Evolutionary conservation across 495 filamentous ascomycete species (phyloP).

Genomic region (Talaromyces proteolyticus): DNA sequence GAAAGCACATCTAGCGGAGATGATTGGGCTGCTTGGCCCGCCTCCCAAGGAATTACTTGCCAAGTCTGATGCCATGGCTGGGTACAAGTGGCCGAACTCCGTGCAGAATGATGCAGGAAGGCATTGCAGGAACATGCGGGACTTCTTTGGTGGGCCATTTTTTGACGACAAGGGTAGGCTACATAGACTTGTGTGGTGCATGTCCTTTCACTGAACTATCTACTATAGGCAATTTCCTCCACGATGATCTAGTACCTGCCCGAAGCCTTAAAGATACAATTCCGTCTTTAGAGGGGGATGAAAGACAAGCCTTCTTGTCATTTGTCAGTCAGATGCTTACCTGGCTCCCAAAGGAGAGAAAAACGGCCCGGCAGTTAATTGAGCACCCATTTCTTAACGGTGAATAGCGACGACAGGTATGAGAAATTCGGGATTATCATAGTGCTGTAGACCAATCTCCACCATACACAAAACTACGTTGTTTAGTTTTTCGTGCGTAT

Average conservation of each 20-base stretch:
- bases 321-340: slow-evolving; percentile 43
- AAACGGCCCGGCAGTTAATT: slow-evolving; percentile 35
- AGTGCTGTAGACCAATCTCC: no score
- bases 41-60: slow-evolving; percentile 19
- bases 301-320: slow-evolving; percentile 29
- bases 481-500: neutral
- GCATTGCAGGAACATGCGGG: slow-evolving; percentile 9
- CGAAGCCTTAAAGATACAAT: slow-evolving; percentile 24
- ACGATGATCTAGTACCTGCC: slow-evolving; percentile 11
- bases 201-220: no score
- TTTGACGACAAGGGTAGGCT: slow-evolving; percentile 13
- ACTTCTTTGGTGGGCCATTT: slow-evolving; percentile 9
- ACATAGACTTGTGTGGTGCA: neutral
- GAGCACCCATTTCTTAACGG: slow-evolving; percentile 8
- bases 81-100: slow-evolving; percentile 1
- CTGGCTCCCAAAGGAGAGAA: slow-evolving; percentile 40
- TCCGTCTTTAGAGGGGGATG: slow-evolving; percentile 23
- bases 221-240: slow-evolving; percentile 12
- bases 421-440: no score
- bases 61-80: slow-evolving; percentile 1
- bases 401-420: neutral
- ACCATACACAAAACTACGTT: no score
- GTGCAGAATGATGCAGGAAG: slow-evolving; percentile 8
- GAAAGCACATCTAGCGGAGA: slow-evolving; percentile 21
- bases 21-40: slow-evolving; percentile 21